Evolutionary conservation across 1,284 basidiomycete genomes (phyloP).

Genomic region (Meripilus lineatus): DNA sequence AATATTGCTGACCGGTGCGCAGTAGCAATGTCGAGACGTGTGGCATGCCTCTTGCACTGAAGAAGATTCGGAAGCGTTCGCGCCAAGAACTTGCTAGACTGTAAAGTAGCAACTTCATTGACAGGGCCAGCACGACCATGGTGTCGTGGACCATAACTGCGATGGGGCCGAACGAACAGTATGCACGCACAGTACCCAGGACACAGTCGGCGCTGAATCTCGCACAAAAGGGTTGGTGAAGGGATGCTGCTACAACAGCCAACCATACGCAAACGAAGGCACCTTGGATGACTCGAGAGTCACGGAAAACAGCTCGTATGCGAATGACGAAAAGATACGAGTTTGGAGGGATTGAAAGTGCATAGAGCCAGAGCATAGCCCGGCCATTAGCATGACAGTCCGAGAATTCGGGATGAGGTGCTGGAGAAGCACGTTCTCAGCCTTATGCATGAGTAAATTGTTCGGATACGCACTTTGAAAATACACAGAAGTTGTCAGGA

Average conservation of each 20-base stretch:
- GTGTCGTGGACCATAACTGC: conserved; percentile 5
- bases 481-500: too few relatives aligned
- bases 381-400: too few relatives aligned
- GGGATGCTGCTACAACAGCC: conserved; percentile 5
- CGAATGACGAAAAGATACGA: background rate
- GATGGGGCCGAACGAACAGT: conserved; percentile 21
- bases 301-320: background rate
- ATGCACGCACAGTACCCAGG: conserved; percentile 18
- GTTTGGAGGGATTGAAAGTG: background rate
- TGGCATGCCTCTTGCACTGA: background rate
- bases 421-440: too few relatives aligned
- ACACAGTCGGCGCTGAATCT: background rate
- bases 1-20: background rate
- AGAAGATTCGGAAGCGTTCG: conserved; percentile 17
- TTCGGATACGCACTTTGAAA: too few relatives aligned
- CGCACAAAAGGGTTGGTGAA: too few relatives aligned
- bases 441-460: too few relatives aligned
- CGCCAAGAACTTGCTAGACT: conserved; percentile 24
- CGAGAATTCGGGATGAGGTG: too few relatives aligned
- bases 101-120: conserved; percentile 26
- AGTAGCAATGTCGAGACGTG: background rate
- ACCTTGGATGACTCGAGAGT: background rate
- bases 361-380: too few relatives aligned
- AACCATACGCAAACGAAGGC: background rate
- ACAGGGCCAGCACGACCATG: conserved; percentile 18